Base-by-base conservation (phyloP, 495 filamentous ascomycete genomes). In the Hamigera avellanea region DNA sequence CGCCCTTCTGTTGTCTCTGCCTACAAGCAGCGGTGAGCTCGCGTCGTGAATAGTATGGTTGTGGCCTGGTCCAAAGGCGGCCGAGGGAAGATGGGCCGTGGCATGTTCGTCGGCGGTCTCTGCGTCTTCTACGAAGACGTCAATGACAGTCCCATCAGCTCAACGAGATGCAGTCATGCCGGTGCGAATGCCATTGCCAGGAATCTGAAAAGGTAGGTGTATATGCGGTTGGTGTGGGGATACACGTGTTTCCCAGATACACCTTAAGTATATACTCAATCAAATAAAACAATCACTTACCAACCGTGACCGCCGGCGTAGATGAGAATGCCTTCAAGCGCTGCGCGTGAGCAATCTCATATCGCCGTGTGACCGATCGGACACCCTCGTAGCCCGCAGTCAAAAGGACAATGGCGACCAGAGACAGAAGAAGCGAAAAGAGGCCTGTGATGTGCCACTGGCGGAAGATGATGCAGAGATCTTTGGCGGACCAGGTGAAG, bases 391-490 rank as follows among this genome's bases (percentile, higher is more conserved):
- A 98, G 14, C 86, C 86, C 9, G 86, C 86, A 17, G 81, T 81
- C 42, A 98, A 66, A 37, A 79, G 69, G 36, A 87, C 78, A 44
- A 98, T 76, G 36, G 75, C 83, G 33, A 85, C 55, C 44, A 98
- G 78, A 21, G 87, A 93, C 48, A 83, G 51, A 52, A 95, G 47
- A 19, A 98, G 78, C 6, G 76, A 75, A 16, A 69, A 40, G n/a
- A 76, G 75, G 27, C 75, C 77, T 35, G 63, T 72, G 56, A 96
- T 65, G 52, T 80, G 91, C 91, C 91, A 98, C 62, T 77, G 73
- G 45, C 69, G 77, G 69, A 95, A 98, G 59, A 96, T 70, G 52
- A 98, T 88, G 71, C 91, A 98, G 41, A 98, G 82, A 59, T 95
- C 76, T 31, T 74, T 67, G 13, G 86, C 87, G 48, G 82, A 72